Conservation (phyloP, 192 early-diverging fungal species). For the Backusella parvicylindrica region DNA sequence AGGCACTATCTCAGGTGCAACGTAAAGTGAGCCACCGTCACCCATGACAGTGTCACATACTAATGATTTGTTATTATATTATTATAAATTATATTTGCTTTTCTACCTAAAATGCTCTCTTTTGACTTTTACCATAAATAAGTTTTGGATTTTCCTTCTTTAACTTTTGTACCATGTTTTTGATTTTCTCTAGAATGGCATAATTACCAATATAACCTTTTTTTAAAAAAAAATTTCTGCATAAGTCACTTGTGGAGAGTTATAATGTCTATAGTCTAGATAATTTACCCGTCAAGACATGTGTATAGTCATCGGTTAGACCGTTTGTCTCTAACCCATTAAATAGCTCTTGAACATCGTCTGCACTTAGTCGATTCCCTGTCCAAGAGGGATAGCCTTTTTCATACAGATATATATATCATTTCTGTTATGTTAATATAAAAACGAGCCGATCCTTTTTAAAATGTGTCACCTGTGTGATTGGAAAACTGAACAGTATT, state of each 20-base stretch:
- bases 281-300: constrained; percentile 70
- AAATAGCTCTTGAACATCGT: constrained; percentile 65
- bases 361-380: constrained; percentile 63
- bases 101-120: too few species aligned
- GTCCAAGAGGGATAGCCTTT: constrained; percentile 72
- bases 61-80: constrained; percentile 13
- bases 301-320: constrained; percentile 67
- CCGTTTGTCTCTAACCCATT: constrained; percentile 73
- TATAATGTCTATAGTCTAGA: background rate
- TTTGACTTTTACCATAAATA: constrained; percentile 56
- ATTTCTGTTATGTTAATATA: constrained; percentile 10
- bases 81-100: too few species aligned
- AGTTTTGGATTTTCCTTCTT: constrained; percentile 43
- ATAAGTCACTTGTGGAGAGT: background rate
- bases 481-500: constrained; percentile 96
- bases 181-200: constrained; percentile 56
- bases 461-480: constrained; percentile 66
- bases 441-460: too few species aligned
- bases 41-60: constrained; percentile 91
- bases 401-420: background rate
- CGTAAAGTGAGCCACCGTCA: constrained; percentile 82
- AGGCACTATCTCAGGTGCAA: constrained; percentile 70
- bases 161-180: constrained; percentile 52
- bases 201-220: constrained; percentile 82
- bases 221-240: background rate